Evolutionary conservation across 164 flowering plant genomes (phyloP).

Genomic region (Macadamia integrifolia): DNA sequence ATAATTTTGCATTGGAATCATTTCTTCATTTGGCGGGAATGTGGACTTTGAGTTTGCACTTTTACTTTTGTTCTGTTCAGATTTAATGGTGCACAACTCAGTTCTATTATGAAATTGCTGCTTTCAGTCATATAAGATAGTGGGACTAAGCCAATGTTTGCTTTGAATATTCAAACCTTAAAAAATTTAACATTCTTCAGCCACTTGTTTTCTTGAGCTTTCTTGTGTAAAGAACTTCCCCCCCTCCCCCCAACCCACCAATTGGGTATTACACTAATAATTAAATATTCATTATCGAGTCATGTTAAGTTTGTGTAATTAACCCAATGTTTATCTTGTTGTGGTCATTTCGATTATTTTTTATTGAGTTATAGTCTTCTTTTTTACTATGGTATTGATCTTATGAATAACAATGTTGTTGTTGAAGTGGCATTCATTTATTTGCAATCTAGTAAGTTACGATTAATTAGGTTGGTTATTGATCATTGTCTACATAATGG

Average conservation of each 20-base stretch:
- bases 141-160: no score
- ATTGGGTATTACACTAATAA: background rate
- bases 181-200: background rate
- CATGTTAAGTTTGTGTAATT: background rate
- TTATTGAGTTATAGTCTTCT: background rate
- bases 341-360: background rate
- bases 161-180: background rate
- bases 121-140: no score
- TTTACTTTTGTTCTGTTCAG: no score
- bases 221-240: background rate
- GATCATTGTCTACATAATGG: slow-evolving; percentile 6
- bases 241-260: background rate
- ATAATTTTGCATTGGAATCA: no score
- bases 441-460: background rate
- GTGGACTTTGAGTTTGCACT: no score
- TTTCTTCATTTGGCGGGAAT: no score
- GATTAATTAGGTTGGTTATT: background rate
- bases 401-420: background rate
- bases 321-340: background rate
- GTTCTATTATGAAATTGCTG: no score
- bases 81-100: no score
- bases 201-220: background rate
- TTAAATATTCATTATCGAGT: background rate
- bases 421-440: background rate
- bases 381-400: background rate